phyloP scores from a whole-genome alignment of 2,329 filamentous ascomycete genomes.

The Cladosporium sp. region DNA sequence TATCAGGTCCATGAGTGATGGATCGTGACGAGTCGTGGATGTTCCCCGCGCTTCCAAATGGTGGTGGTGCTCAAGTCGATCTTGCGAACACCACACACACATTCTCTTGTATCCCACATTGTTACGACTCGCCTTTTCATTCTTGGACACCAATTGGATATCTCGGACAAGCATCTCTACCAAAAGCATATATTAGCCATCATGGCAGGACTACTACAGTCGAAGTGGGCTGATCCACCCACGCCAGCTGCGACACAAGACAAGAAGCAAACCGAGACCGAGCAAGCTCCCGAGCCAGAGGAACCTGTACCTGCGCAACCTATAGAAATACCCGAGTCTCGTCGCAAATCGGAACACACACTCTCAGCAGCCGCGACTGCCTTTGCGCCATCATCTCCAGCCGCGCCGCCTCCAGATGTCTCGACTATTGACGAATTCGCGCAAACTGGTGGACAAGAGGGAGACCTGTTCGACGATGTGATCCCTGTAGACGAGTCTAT shows the following conservation, averaged over 20 bases:
- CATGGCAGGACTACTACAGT: slow-evolving; percentile 17
- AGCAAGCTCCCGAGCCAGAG: neutral
- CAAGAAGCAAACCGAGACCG: neutral
- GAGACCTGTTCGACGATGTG: slow-evolving; percentile 40
- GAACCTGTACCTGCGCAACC: neutral
- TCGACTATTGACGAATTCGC: slow-evolving; percentile 35
- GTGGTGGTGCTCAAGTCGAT: slow-evolving; percentile 1
- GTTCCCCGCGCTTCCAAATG: slow-evolving; percentile 1
- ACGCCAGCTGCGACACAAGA: neutral
- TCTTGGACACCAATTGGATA: neutral
- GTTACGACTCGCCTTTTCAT: neutral
- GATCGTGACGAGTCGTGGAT: neutral
- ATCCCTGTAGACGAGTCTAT: slow-evolving; percentile 48
- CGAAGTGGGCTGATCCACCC: slow-evolving; percentile 17
- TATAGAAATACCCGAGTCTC: neutral
- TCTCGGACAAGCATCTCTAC: neutral
- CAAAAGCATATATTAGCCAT: neutral
- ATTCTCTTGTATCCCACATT: neutral
- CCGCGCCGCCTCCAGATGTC: slow-evolving; percentile 27
- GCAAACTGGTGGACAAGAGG: slow-evolving; percentile 38
- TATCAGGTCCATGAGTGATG: neutral
- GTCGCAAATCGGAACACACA: slow-evolving; percentile 10
- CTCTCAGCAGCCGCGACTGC: slow-evolving; percentile 20
- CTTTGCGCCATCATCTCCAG: slow-evolving; percentile 19
- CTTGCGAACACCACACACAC: neutral